Conservation (phyloP, 202 grass and related monocot genomes). For the Setaria viridis region DNA sequence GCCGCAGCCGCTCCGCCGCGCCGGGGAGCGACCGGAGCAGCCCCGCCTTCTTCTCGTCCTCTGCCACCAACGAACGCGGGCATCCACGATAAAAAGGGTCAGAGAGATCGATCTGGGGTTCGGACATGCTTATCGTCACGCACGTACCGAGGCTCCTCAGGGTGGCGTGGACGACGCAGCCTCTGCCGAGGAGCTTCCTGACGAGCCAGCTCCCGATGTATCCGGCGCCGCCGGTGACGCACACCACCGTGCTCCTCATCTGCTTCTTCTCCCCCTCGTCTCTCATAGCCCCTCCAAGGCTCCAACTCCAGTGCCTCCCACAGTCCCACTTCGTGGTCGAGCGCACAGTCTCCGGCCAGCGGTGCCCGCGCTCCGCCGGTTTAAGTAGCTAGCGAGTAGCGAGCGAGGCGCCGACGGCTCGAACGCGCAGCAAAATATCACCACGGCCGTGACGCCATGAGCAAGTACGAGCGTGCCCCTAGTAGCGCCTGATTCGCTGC, state of each 20-base stretch:
- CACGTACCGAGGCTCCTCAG: conserved; percentile 47
- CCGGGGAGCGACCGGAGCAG: conserved; percentile 54
- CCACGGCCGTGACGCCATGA: no score
- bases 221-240: conserved; percentile 66
- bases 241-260: conserved; percentile 35
- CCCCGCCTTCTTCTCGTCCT: conserved; percentile 58
- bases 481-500: no score
- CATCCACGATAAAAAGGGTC: no score
- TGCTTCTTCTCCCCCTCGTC: neutral
- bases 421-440: no score
- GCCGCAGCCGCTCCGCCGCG: conserved; percentile 56
- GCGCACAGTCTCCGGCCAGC: neutral
- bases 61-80: neutral
- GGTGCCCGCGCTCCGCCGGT: no score
- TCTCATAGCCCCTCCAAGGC: neutral
- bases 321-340: neutral
- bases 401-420: no score
- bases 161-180: conserved; percentile 59
- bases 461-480: no score
- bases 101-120: no score
- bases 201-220: conserved; percentile 67
- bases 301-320: no score
- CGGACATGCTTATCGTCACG: no score
- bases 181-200: conserved; percentile 61
- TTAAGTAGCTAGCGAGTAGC: no score